Evolutionary conservation across 1,284 basidiomycete genomes (phyloP), one percentile per base, ranked within the genome.

Genomic region (Rhodotorula sp.): DNA sequence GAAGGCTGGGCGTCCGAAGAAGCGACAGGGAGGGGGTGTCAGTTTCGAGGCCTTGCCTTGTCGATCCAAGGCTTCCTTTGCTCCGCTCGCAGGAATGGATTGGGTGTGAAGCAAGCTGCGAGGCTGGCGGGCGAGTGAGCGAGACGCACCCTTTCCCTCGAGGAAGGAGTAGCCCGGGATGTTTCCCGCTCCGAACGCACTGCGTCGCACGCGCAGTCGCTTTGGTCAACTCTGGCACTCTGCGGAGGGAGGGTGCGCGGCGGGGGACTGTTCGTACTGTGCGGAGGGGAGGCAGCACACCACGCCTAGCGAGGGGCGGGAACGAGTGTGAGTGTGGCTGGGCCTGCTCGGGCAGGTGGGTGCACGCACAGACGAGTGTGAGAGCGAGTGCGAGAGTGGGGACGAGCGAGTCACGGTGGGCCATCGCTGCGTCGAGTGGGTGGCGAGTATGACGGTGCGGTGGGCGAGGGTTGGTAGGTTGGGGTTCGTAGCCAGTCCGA

Each of bases 171-270:
- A 76, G 13, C 68, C 55, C 3, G 76, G 76, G 30, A 78, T 77
- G 70, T 77, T 77, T 53, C 77, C 77, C 15, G 77, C 76, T 1
- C 76, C 75, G 44, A 76, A 76, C 11, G 69, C 69, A 34, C 48
- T 52, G 56, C 10, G n/a, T n/a, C n/a, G n/a, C n/a, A n/a, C n/a
- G n/a, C n/a, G n/a, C n/a, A n/a, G n/a, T n/a, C n/a, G n/a, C n/a
- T n/a, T 4, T 10, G 1, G 34, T 51, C 62, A 36, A 20, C 17
- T 36, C 36, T 6, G 36, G 6, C 36, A 13, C 4, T 57, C 27
- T 39, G 48, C 17, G 19, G 19, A 27, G n/a, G 13, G 22, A 13
- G 46, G n/a, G 19, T 9, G 24, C 3, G 48, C 20, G 29, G 20
- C 20, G 47, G 24, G 27, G 39, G 39, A 15, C 7, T 8, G 39